A percentile compares a stretch with the other conserved stretches of the same genome.
Evolutionary conservation across 1,284 basidiomycete species (phyloP).

Genomic region (Neonothopanus nambi): DNA sequence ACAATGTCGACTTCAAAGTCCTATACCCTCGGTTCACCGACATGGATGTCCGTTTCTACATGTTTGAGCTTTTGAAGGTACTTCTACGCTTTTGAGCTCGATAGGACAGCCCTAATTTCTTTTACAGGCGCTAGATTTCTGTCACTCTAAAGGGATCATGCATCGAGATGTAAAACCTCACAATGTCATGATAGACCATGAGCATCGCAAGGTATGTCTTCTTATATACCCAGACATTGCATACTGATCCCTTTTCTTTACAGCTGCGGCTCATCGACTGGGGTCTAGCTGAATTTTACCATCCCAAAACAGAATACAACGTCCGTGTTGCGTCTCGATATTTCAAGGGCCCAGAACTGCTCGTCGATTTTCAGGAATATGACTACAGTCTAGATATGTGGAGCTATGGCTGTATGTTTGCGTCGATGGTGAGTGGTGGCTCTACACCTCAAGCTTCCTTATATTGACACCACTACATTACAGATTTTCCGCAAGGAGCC

Average conservation of each 20-base stretch:
- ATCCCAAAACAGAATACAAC: constrained; percentile 97
- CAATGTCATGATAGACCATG: constrained; percentile 99
- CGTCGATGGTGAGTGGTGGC: constrained; percentile 79
- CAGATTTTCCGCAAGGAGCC: constrained; percentile 99
- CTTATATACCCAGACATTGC: not conserved
- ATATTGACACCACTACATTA: constrained; percentile 6
- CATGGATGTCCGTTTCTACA: constrained; percentile 95
- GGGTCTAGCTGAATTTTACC: constrained; percentile 99
- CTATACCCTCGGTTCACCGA: constrained; percentile 95
- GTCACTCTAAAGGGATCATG: constrained; percentile 99
- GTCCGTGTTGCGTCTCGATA: constrained; percentile 97
- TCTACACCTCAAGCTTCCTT: constrained; percentile 9
- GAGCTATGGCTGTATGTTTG: constrained; percentile 99
- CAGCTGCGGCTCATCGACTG: constrained; percentile 96
- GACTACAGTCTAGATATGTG: constrained; percentile 98
- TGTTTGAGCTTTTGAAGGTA: constrained; percentile 94
- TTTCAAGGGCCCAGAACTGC: constrained; percentile 96
- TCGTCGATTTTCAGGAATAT: constrained; percentile 98
- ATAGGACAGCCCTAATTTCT: constrained; percentile 11
- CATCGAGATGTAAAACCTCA: constrained; percentile 99
- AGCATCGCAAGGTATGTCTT: constrained; percentile 80
- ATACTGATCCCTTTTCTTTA: not conserved
- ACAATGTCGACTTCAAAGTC: constrained; percentile 98
- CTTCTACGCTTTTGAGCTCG: constrained; percentile 5
- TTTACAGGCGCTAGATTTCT: constrained; percentile 89